These are phyloP conservation scores for Rhinocladiella similis DNA, from an alignment of 2,329 filamentous ascomycete genomes.

Conservation along the genomic window DNA sequence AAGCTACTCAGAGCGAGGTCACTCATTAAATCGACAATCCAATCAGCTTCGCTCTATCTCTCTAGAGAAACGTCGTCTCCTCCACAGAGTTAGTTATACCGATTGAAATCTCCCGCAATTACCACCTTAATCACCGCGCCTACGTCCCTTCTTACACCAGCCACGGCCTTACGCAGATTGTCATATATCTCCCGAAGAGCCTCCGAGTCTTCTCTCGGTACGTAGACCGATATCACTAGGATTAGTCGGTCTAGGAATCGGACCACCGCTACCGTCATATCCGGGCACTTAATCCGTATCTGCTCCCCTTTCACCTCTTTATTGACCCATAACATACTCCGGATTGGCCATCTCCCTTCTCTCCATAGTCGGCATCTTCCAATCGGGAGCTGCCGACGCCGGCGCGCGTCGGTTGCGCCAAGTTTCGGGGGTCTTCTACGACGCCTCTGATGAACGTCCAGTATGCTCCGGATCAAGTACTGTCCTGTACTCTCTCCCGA, in stretches of 20 bases:
- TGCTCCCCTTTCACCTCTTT: no score
- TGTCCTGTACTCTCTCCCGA: no score
- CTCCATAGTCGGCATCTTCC: no score
- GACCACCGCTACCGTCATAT: slow-evolving; percentile 30
- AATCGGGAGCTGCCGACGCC: no score
- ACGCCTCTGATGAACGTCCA: no score
- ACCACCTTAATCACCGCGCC: slow-evolving; percentile 28
- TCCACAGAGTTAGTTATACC: slow-evolving; percentile 33
- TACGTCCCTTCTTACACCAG: slow-evolving; percentile 19
- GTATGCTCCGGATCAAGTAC: no score
- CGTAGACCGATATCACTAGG: slow-evolving; percentile 32
- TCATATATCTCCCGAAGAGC: slow-evolving; percentile 22
- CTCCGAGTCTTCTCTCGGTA: slow-evolving; percentile 16
- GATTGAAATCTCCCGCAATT: slow-evolving; percentile 32
- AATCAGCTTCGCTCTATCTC: slow-evolving; percentile 39
- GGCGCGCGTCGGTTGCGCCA: no score
- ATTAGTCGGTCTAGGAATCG: slow-evolving; percentile 28
- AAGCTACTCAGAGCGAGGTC: slow-evolving; percentile 36
- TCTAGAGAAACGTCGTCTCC: slow-evolving; percentile 34
- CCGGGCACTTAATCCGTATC: slow-evolving; percentile 29
- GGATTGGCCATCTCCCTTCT: no score
- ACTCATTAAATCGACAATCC: not conserved
- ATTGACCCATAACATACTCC: no score
- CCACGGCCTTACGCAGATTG: slow-evolving; percentile 27
- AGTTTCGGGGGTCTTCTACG: no score